phyloP scores from a whole-genome alignment of 148 eudicot species.

The Rhododendron ferrugineum region DNA sequence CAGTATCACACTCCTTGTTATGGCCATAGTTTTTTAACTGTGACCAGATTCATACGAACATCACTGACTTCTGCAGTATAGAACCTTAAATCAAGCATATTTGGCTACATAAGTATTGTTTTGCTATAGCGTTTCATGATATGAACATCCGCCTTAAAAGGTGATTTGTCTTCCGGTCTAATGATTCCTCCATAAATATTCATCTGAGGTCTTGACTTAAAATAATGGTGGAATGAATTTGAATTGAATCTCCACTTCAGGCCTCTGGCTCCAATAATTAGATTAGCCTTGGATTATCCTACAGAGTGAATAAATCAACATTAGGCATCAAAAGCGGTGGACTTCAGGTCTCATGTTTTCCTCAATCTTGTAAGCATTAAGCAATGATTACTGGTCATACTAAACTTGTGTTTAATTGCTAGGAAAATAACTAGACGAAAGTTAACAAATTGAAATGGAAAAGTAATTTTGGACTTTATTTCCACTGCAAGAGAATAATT shows the following conservation, averaged over 20 bases:
- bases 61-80: neutral
- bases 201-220: neutral
- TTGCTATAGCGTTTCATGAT: neutral
- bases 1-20: neutral
- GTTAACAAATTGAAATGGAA: neutral
- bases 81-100: neutral
- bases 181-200: neutral
- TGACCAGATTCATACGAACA: neutral
- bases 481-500: neutral
- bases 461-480: neutral
- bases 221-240: neutral
- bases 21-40: neutral
- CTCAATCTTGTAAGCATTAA: neutral
- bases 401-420: neutral
- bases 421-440: neutral
- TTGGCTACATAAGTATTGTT: neutral
- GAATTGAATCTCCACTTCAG: neutral
- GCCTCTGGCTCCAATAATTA: neutral
- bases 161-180: neutral
- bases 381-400: neutral
- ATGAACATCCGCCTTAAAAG: neutral
- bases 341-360: neutral
- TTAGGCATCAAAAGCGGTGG: neutral
- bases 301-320: neutral
- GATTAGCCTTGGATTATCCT: neutral